A percentile compares a stretch with the other conserved stretches of the same genome.
These are phyloP conservation scores for Mortierella claussenii DNA, from an alignment of 192 early-diverging fungal species.

Conservation along the genomic window DNA sequence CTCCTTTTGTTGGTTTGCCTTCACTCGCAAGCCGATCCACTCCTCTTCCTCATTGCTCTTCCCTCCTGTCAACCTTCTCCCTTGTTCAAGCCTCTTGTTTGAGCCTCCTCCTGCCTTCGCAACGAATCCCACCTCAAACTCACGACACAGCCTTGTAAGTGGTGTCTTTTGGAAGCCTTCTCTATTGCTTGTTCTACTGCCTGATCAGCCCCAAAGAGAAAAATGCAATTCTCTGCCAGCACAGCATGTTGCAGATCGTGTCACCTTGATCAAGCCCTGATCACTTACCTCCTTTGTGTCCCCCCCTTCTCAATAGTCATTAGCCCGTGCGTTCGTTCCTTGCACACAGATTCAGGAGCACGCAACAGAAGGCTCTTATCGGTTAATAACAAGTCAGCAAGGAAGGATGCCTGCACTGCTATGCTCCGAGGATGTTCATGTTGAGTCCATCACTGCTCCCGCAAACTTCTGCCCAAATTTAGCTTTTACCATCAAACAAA, in stretches of 20 bases:
- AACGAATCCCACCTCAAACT: neutral
- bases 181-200: neutral
- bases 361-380: too few species aligned
- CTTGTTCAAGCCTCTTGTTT: neutral
- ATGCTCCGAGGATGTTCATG: slow-evolving; percentile 15
- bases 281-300: neutral
- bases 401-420: slow-evolving; percentile 26
- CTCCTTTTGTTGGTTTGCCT: too few species aligned
- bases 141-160: neutral
- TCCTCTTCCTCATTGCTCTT: neutral
- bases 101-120: neutral
- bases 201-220: neutral
- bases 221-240: too few species aligned
- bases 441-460: too few species aligned
- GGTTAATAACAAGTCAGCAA: neutral
- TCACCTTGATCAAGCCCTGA: neutral
- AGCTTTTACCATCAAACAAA: too few species aligned
- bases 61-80: neutral
- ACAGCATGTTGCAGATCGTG: neutral
- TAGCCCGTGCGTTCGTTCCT: slow-evolving; percentile 12
- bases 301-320: neutral
- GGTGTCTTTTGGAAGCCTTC: too few species aligned
- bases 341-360: neutral
- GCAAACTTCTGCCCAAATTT: too few species aligned
- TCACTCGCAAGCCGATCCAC: neutral